Evolutionary conservation across 2,329 filamentous ascomycete genomes (phyloP).

Genomic region (Trichoderma asperellum): DNA sequence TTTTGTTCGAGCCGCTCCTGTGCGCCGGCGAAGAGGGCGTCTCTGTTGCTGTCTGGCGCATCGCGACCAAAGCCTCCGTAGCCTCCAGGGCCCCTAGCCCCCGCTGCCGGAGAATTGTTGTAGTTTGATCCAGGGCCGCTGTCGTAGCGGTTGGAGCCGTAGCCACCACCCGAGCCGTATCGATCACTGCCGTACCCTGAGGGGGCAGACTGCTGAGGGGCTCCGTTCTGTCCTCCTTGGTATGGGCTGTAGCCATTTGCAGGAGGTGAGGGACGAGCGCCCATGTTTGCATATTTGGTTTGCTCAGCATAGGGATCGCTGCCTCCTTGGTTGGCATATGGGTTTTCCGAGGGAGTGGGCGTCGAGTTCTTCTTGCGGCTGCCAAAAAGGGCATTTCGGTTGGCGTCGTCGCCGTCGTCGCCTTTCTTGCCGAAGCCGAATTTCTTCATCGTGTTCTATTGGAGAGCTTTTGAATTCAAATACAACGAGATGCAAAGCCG

Average conservation of each 20-base stretch:
- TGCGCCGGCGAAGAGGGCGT: constrained; percentile 66
- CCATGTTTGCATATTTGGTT: constrained; percentile 51
- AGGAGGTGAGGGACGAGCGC: constrained; percentile 43
- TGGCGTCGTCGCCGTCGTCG: constrained; percentile 53
- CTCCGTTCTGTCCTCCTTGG: constrained; percentile 10
- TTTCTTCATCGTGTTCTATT: constrained; percentile 56
- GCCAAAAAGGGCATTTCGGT: constrained; percentile 56
- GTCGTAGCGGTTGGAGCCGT: constrained; percentile 59
- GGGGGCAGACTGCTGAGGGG: constrained; percentile 34
- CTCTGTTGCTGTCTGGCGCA: constrained; percentile 57
- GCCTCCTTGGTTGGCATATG: constrained; percentile 58
- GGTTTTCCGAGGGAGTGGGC: constrained; percentile 53
- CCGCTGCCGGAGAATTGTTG: constrained; percentile 37
- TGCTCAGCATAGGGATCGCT: constrained; percentile 59
- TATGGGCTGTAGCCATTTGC: constrained; percentile 30
- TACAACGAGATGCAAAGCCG: not conserved
- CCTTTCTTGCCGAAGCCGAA: constrained; percentile 63
- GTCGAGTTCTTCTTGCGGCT: constrained; percentile 56
- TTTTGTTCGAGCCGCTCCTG: constrained; percentile 53
- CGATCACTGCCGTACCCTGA: constrained; percentile 58
- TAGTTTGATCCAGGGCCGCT: constrained; percentile 40
- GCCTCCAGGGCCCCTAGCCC: constrained; percentile 56
- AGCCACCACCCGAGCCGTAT: constrained; percentile 56
- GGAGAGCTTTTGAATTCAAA: not conserved
- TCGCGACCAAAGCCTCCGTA: constrained; percentile 63